Evolutionary conservation across 2,329 filamentous ascomycete genomes (phyloP).

Genomic region (Fusarium metavorans): DNA sequence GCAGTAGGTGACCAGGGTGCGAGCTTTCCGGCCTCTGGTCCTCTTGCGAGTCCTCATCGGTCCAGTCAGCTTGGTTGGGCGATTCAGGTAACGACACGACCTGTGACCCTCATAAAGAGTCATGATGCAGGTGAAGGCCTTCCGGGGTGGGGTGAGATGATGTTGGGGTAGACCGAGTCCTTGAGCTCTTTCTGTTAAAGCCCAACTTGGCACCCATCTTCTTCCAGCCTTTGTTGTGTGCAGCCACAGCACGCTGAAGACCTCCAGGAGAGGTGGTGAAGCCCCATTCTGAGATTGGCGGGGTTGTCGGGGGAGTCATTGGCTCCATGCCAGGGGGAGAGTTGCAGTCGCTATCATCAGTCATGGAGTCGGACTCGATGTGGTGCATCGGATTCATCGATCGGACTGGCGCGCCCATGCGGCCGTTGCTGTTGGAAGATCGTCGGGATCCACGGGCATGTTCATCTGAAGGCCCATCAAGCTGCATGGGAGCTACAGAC

Average conservation of each 20-base stretch:
- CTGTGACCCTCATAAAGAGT: conserved; percentile 69
- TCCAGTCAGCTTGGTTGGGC: conserved; percentile 42
- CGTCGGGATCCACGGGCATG: conserved; percentile 58
- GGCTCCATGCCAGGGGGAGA: conserved; percentile 69
- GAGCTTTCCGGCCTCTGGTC: conserved; percentile 57
- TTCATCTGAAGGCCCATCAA: conserved; percentile 52
- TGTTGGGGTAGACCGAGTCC: conserved; percentile 57
- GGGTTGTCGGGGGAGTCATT: conserved; percentile 81
- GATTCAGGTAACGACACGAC: conserved; percentile 63
- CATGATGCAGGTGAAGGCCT: conserved; percentile 51
- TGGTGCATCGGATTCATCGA: conserved; percentile 60
- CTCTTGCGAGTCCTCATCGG: conserved; percentile 28
- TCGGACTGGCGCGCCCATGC: conserved; percentile 50
- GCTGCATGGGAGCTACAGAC: conserved; percentile 58
- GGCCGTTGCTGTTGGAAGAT: conserved; percentile 47
- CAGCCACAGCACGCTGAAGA: conserved; percentile 65
- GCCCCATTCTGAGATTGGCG: conserved; percentile 71
- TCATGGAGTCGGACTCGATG: conserved; percentile 63
- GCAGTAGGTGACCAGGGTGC: conserved; percentile 58
- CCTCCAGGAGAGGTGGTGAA: conserved; percentile 65
- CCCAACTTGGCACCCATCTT: conserved; percentile 73
- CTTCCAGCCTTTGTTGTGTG: conserved; percentile 72
- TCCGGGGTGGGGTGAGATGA: conserved; percentile 57
- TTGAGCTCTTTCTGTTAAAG: conserved; percentile 64
- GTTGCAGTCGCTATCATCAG: conserved; percentile 74